phyloP scores from a whole-genome alignment of 2,329 filamentous ascomycete species.

The Colletotrichum gigasporum region DNA sequence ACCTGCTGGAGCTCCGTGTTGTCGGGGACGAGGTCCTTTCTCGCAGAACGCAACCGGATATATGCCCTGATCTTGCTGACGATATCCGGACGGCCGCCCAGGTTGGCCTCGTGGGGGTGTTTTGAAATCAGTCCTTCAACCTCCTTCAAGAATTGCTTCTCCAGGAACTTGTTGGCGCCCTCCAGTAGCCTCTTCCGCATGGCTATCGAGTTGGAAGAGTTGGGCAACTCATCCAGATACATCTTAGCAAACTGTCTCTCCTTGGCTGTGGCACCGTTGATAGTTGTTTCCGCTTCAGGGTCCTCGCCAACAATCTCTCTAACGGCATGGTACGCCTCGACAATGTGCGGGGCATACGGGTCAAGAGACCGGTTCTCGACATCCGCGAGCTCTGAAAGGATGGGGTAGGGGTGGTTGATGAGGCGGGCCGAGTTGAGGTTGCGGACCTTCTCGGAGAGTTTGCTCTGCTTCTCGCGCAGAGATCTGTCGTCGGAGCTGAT shows the following conservation, averaged over 20 bases:
- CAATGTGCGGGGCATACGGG: slow-evolving; percentile 76
- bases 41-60: slow-evolving; percentile 80
- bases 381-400: slow-evolving; percentile 79
- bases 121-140: slow-evolving; percentile 82
- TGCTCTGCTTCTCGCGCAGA: slow-evolving; percentile 83
- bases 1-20: slow-evolving; percentile 83
- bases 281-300: slow-evolving; percentile 63
- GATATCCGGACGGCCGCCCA: slow-evolving; percentile 88
- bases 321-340: slow-evolving; percentile 85
- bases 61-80: slow-evolving; percentile 94
- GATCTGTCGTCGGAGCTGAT: slow-evolving; percentile 77
- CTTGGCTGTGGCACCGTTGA: slow-evolving; percentile 71
- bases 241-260: slow-evolving; percentile 80
- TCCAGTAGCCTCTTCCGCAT: slow-evolving; percentile 83
- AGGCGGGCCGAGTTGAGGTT: slow-evolving; percentile 79
- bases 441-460: slow-evolving; percentile 82
- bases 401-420: slow-evolving; percentile 72
- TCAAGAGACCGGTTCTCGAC: slow-evolving; percentile 78
- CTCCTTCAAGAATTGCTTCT: slow-evolving; percentile 81
- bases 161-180: slow-evolving; percentile 82
- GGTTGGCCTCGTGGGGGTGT: slow-evolving; percentile 86
- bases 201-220: slow-evolving; percentile 69
- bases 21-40: slow-evolving; percentile 86
- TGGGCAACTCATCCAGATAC: slow-evolving; percentile 80
- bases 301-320: slow-evolving; percentile 82